Conservation (phyloP, 1,139 yeast genomes). For the Diutina rugosa region DNA sequence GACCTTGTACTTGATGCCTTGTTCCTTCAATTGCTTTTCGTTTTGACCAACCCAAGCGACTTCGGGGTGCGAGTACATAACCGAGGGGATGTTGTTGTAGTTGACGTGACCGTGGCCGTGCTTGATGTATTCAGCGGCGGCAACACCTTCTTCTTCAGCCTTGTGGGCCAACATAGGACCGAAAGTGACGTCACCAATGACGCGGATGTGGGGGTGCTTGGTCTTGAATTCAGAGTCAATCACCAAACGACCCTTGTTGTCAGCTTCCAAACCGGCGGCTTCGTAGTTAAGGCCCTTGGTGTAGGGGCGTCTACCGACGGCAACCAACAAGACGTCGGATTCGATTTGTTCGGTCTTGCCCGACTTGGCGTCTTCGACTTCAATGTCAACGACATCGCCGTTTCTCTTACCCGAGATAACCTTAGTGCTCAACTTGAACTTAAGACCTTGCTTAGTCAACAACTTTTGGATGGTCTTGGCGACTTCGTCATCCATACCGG, state of each 20-base stretch:
- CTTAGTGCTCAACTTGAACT: constrained; percentile 87
- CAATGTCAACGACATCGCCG: constrained; percentile 79
- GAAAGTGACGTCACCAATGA: constrained; percentile 95
- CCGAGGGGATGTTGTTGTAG: constrained; percentile 95
- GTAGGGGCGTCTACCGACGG: constrained; percentile 98
- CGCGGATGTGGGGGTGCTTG: constrained; percentile 85
- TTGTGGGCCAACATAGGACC: constrained; percentile 99
- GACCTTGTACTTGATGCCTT: constrained; percentile 81
- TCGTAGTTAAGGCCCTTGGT: constrained; percentile 84
- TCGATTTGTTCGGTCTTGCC: constrained; percentile 74
- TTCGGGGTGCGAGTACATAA: constrained; percentile 98
- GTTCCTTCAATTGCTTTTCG: constrained; percentile 91
- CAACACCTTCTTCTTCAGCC: constrained; percentile 98
- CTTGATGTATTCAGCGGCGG: constrained; percentile 90
- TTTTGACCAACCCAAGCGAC: constrained; percentile 98
- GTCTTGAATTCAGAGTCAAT: constrained; percentile 92
- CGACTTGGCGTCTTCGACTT: constrained; percentile 78
- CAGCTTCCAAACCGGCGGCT: constrained; percentile 78
- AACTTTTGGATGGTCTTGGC: constrained; percentile 82
- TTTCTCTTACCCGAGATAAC: constrained; percentile 78
- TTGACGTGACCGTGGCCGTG: constrained; percentile 95
- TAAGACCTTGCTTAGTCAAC: constrained; percentile 87
- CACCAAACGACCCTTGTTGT: constrained; percentile 83
- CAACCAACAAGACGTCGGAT: constrained; percentile 89
- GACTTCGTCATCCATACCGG: constrained; percentile 93